A percentile compares a stretch with the other conserved stretches of the same genome.
Evolutionary conservation across 106 monocot species (phyloP).

Genomic region (Dendrobium huoshanense): DNA sequence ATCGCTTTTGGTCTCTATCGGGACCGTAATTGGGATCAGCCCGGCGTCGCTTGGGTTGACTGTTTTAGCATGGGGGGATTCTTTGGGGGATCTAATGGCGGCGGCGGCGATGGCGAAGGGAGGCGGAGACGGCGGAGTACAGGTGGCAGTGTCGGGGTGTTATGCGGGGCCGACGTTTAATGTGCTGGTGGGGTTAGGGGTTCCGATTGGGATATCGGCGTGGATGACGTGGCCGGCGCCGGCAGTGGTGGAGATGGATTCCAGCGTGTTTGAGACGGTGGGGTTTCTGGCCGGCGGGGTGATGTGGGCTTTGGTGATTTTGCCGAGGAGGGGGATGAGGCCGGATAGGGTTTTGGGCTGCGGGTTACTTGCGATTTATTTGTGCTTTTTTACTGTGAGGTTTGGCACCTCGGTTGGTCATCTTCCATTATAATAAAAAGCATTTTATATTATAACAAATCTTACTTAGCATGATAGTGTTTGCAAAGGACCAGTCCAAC

Average conservation of each 20-base stretch:
- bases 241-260: conserved; percentile 9
- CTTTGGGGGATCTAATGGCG: conserved; percentile 39
- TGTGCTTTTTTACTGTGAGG: conserved; percentile 23
- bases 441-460: no score
- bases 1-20: conserved; percentile 41
- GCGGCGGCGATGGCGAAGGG: conserved; percentile 28
- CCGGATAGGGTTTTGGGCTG: conserved; percentile 21
- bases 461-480: no score
- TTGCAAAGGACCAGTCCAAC: no score
- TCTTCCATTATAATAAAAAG: not conserved
- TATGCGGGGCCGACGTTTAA: conserved; percentile 61
- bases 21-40: conserved; percentile 20
- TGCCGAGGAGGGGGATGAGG: conserved; percentile 36
- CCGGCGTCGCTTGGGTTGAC: conserved; percentile 42
- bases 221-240: conserved; percentile 11
- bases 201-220: conserved; percentile 27
- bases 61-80: conserved; percentile 55
- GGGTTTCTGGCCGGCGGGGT: conserved; percentile 28
- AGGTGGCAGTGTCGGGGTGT: conserved; percentile 48
- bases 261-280: conserved; percentile 20
- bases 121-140: conserved; percentile 23
- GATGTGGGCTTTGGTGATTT: conserved; percentile 25
- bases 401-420: not conserved
- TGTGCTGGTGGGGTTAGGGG: conserved; percentile 32
- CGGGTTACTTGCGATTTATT: conserved; percentile 29